Evolutionary conservation across 2,329 filamentous ascomycete genomes (phyloP).

Genomic region (Colletotrichum godetiae): DNA sequence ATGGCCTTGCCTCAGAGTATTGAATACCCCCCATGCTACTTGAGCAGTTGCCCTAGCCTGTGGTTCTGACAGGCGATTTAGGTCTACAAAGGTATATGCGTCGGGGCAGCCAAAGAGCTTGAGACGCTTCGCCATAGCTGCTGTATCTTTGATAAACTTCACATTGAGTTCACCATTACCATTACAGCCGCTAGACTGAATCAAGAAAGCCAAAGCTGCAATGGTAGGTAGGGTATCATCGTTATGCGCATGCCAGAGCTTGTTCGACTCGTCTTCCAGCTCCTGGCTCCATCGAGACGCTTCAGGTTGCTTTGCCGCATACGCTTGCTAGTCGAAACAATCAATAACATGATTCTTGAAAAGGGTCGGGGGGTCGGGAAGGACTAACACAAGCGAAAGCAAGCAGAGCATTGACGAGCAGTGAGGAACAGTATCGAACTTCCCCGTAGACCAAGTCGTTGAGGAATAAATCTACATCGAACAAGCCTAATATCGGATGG

Average conservation of each 20-base stretch:
- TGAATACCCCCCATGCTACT: slow-evolving; percentile 48
- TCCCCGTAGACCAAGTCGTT: slow-evolving; percentile 42
- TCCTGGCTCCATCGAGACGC: slow-evolving; percentile 30
- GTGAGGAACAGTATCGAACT: slow-evolving; percentile 45
- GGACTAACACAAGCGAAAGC: slow-evolving; percentile 48
- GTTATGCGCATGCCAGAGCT: slow-evolving; percentile 24
- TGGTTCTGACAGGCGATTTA: slow-evolving; percentile 6
- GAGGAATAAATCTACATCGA: slow-evolving; percentile 48
- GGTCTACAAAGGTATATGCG: slow-evolving; percentile 9
- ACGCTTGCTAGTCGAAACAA: slow-evolving; percentile 13
- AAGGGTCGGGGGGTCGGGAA: background rate
- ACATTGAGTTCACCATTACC: slow-evolving; percentile 30
- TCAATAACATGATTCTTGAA: background rate
- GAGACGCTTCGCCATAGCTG: slow-evolving; percentile 24
- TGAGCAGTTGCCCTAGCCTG: slow-evolving; percentile 20
- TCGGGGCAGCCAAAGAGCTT: slow-evolving; percentile 31
- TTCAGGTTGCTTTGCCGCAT: slow-evolving; percentile 17
- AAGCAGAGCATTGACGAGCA: slow-evolving; percentile 49
- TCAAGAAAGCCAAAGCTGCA: slow-evolving; percentile 21
- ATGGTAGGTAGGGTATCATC: slow-evolving; percentile 26
- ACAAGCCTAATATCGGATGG: slow-evolving; percentile 51
- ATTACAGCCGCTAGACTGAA: slow-evolving; percentile 28
- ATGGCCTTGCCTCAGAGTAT: slow-evolving; percentile 49
- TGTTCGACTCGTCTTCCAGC: slow-evolving; percentile 24
- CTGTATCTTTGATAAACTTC: slow-evolving; percentile 26